Base-by-base conservation (phyloP, 371 early-diverging fungal genomes). In the Spraguea lophii region DNA sequence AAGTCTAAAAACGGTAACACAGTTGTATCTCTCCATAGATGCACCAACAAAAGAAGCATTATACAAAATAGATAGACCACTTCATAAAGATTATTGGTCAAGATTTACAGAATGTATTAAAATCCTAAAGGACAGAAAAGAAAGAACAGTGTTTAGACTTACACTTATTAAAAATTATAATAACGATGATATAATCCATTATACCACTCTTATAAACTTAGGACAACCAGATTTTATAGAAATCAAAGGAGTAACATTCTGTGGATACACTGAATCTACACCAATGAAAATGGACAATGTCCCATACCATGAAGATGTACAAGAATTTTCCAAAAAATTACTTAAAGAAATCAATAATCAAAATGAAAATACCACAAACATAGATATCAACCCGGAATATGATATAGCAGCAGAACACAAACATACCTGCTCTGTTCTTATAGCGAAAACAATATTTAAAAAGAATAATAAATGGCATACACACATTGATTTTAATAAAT, bases 11-110 rank as follows among this genome's bases (percentile, higher is more conserved):
- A 79, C 79, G 13, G 75, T 80, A 24, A 82, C 83, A 3, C 83
- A 81, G 55, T 74, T 82, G 10, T 82, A 82, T 51, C 78, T 82
- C 45, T 10, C 75, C 60, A 77, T 82, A 4, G 83, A 82, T 65
- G 83, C 80, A 1, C 74, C 77, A 17, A 81, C 78, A 26, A 79
- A 80, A 54, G 83, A 80, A 30, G 71, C 74, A 1, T 64, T 82
- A 45, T 80, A 80, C 62, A 77, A 78, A 64, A 76, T 82, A 25
- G 83, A 81, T 57, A 75, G 81, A 6, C 83, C 83, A 1, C 46
- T 82, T 46, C 80, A 80, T 69, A 70, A 74, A 38, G 83, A 82
- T 57, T 82, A 76, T 56, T 82, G 83, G 83, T 81, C 81, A 62
- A 69, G 83, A 10, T 82, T 80, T 68, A 57, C 79, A 40, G 74